Evolutionary conservation across 148 eudicot genomes (phyloP).

Genomic region (Nepenthes mirabilis): DNA sequence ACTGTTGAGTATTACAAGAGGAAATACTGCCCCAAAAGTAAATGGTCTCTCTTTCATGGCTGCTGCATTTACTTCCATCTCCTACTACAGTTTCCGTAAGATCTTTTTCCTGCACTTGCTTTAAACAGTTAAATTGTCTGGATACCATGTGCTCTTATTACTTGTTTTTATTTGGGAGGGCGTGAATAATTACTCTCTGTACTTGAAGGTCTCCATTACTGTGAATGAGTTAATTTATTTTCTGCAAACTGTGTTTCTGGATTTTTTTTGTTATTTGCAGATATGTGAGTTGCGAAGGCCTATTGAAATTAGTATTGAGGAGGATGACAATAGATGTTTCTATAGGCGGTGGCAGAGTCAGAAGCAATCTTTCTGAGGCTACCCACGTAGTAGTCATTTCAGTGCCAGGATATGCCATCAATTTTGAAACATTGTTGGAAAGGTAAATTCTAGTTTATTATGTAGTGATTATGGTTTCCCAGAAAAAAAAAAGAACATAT

Average conservation of each 20-base stretch:
- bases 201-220: not conserved
- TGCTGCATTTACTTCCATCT: slow-evolving; percentile 63
- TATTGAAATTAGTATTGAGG: slow-evolving; percentile 31
- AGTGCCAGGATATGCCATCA: slow-evolving; percentile 22
- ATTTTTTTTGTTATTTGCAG: slow-evolving; percentile 9
- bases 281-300: slow-evolving; percentile 27
- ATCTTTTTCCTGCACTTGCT: slow-evolving; percentile 4
- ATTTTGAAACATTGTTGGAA: slow-evolving; percentile 36
- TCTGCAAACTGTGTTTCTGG: not conserved
- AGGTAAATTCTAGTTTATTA: slow-evolving; percentile 20
- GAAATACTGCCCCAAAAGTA: slow-evolving; percentile 57
- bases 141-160: not conserved
- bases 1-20: slow-evolving; percentile 42
- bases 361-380: slow-evolving; percentile 41
- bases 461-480: no score
- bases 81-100: slow-evolving; percentile 30
- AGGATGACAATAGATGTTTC: slow-evolving; percentile 71
- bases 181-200: no score
- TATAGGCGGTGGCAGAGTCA: slow-evolving; percentile 63
- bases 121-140: not conserved
- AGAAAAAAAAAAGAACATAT: not conserved
- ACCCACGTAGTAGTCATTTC: slow-evolving; percentile 66
- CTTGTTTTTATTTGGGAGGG: not conserved
- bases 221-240: not conserved
- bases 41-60: slow-evolving; percentile 66